Evolutionary conservation across 106 monocot genomes (phyloP), one percentile per base, ranked within the genome.

Genomic region (Triglochin maritima): DNA sequence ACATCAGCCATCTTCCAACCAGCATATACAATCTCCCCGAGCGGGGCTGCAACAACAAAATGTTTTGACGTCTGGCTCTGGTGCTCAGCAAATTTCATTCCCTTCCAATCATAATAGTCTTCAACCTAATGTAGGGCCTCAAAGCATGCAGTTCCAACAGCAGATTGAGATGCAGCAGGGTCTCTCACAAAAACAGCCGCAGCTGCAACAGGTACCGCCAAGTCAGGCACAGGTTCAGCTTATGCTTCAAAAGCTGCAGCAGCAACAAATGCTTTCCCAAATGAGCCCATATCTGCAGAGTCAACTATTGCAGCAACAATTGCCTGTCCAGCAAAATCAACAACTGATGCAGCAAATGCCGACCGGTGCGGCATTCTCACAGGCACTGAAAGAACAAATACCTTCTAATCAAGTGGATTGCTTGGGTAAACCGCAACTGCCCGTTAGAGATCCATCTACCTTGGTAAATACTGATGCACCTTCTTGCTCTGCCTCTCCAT

Each of bases 191-290:
- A 69, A 72, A 57, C 83, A 89, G 58, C 79, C 78, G 29, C 87
- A 78, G 17, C 49, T 79, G 50, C 86, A 72, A 53, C 68, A 73
- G 47, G 46, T 64, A 4, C 69, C 66, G 7, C 64, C 71, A 57
- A 53, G 57, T 17, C 84, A 84, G 65, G 53, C 63, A n/a, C 83
- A 83, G 72, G 56, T 76, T 64, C 82, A 87, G 65, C 16, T 92
- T 50, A 85, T 93, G 49, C 72, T 88, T 48, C 93, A 88, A 68
- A 86, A 80, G 47, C 61, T 88, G 49, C 92, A 93, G 74, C 81
- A 69, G 69, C 83, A 87, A n/a, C 82, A 79, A 64, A n/a, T 81
- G 10, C 62, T 88, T n/a, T 81, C 92, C 44, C 92, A 93, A 63
- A 50, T 88, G 12, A 81, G 65, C 67, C 75, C 83, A 67, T 71